These are phyloP conservation scores for Fusarium tjaetaba DNA, from an alignment of 2,329 filamentous ascomycete genomes.

Conservation along the genomic window DNA sequence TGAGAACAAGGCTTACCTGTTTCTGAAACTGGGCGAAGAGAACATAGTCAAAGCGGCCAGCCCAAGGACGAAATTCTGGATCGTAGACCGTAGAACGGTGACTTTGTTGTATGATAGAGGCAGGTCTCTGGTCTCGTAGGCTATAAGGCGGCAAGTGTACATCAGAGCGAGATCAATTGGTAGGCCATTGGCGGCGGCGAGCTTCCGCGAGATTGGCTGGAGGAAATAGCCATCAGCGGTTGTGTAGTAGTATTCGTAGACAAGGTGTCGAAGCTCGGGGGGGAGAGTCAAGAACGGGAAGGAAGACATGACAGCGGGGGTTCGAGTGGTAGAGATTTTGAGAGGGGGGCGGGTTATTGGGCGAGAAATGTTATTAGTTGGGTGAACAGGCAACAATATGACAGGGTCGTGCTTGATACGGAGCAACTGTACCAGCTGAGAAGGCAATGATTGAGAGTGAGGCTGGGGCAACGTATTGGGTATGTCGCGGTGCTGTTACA, in stretches of 20 bases:
- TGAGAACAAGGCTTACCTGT: rapidly evolving
- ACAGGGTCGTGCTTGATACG: neutral
- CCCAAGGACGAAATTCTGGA: neutral
- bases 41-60: neutral
- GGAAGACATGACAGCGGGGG: neutral
- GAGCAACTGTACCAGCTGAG: neutral
- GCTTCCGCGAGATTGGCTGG: neutral
- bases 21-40: rapidly evolving
- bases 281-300: neutral
- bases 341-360: rapidly evolving
- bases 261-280: neutral
- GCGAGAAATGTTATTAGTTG: neutral
- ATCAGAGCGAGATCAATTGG: neutral
- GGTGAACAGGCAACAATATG: no score
- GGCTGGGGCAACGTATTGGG: no score
- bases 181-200: neutral
- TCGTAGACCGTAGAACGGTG: neutral
- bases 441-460: no score
- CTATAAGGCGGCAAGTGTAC: neutral
- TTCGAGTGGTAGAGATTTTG: neutral
- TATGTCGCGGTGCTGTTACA: neutral
- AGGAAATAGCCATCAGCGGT: neutral
- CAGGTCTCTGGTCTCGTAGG: neutral
- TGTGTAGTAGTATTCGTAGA: neutral
- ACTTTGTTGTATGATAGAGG: neutral